Evolutionary conservation across 192 early-diverging fungal genomes (phyloP).

Genomic region (Geranomyces michiganensis): DNA sequence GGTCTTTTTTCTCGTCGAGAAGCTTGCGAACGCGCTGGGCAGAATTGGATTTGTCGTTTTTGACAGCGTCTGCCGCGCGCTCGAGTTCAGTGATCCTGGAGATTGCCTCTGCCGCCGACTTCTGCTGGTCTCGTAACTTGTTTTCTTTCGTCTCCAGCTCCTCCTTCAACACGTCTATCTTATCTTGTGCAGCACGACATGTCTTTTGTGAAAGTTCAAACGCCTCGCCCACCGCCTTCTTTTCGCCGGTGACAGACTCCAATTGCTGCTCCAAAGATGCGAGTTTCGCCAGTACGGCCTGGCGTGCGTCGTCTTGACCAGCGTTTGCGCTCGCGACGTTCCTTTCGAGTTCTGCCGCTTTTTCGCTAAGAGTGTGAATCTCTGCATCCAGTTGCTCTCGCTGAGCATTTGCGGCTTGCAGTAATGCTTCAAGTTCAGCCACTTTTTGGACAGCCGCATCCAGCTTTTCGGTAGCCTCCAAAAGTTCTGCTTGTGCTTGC

Average conservation of each 20-base stretch:
- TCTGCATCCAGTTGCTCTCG: background rate
- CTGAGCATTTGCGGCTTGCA: background rate
- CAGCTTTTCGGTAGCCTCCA: background rate
- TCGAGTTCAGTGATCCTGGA: slow-evolving; percentile 5
- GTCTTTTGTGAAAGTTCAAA: background rate
- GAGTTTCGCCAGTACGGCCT: slow-evolving; percentile 1
- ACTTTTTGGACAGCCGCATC: slow-evolving; percentile 13
- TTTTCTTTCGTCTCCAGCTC: background rate
- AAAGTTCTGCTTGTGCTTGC: background rate
- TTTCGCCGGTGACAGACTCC: background rate
- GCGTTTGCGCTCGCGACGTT: background rate
- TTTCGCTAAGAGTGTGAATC: background rate
- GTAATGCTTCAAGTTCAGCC: slow-evolving; percentile 8
- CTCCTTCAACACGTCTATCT: background rate
- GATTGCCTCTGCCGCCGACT: too few relatives aligned
- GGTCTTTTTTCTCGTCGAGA: slow-evolving; percentile 3
- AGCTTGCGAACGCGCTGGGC: background rate
- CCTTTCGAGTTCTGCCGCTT: slow-evolving; percentile 8
- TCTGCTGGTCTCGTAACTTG: background rate
- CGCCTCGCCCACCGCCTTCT: background rate
- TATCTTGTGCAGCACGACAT: background rate
- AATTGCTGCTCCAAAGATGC: slow-evolving; percentile 11
- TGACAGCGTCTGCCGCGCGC: background rate
- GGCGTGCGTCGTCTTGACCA: background rate
- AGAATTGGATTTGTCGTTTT: background rate